A percentile compares a stretch with the other conserved stretches of the same genome.
These are phyloP conservation scores for Dichomitus squalens DNA, from an alignment of 1,284 basidiomycete species.

Conservation along the genomic window DNA sequence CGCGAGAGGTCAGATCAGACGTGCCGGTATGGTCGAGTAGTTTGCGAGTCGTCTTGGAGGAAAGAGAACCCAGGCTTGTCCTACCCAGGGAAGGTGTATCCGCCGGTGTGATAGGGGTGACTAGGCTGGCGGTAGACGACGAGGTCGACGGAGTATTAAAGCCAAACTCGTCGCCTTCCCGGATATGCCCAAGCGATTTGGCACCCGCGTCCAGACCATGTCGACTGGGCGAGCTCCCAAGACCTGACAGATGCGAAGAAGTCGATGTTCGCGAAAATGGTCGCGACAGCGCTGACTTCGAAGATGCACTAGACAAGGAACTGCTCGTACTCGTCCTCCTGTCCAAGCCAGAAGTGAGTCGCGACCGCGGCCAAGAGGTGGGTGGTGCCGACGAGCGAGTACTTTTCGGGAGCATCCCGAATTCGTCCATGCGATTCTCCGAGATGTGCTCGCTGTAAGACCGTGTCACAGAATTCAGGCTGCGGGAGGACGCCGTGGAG, in stretches of 20 bases:
- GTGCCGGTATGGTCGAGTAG: slow-evolving; percentile 7
- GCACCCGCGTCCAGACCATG: slow-evolving; percentile 8
- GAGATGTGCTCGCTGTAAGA: slow-evolving; percentile 31
- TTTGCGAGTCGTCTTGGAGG: slow-evolving; percentile 11
- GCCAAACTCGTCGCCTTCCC: slow-evolving; percentile 21
- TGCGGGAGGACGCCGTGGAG: slow-evolving; percentile 8
- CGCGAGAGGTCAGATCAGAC: neutral
- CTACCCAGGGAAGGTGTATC: slow-evolving; percentile 7
- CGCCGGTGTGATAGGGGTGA: slow-evolving; percentile 16
- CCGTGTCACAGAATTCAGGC: slow-evolving; percentile 33
- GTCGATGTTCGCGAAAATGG: slow-evolving; percentile 22
- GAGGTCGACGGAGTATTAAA: slow-evolving; percentile 22
- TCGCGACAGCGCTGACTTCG: slow-evolving; percentile 11
- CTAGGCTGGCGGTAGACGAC: slow-evolving; percentile 16
- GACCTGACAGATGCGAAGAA: slow-evolving; percentile 21
- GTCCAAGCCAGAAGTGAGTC: slow-evolving; percentile 7
- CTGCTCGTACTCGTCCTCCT: slow-evolving; percentile 27
- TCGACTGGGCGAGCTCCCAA: slow-evolving; percentile 5
- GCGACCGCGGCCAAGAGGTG: slow-evolving; percentile 28
- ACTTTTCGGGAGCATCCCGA: slow-evolving; percentile 15
- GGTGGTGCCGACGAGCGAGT: slow-evolving; percentile 27
- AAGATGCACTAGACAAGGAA: slow-evolving; percentile 23
- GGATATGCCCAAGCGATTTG: slow-evolving; percentile 16
- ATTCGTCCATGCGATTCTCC: slow-evolving; percentile 22
- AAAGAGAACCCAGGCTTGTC: slow-evolving; percentile 1